phyloP scores from a whole-genome alignment of 176 grass and related monocot species.

The Themeda triandra region DNA sequence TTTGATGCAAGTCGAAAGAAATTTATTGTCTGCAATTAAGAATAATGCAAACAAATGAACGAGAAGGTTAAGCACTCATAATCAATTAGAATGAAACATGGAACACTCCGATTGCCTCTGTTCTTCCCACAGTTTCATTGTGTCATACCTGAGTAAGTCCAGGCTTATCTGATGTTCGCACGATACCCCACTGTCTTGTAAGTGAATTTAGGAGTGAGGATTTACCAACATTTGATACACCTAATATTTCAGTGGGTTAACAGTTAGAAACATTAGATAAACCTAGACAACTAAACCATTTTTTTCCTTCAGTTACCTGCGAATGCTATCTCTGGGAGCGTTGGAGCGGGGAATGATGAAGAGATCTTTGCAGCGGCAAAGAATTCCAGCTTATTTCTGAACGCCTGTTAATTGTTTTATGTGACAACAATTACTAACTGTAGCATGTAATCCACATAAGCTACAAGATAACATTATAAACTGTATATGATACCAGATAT shows the following conservation, averaged over 20 bases:
- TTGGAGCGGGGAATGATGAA: constrained; percentile 80
- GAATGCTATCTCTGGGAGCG: constrained; percentile 93
- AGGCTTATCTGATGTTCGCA: constrained; percentile 91
- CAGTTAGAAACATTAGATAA: background rate
- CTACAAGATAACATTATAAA: background rate
- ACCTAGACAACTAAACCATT: background rate
- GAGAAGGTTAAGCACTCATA: background rate
- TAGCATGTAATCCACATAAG: background rate
- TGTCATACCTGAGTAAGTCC: constrained; percentile 88
- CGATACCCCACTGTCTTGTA: constrained; percentile 97
- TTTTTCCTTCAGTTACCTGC: constrained; percentile 56
- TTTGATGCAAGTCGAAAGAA: constrained; percentile 90
- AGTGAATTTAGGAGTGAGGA: constrained; percentile 91
- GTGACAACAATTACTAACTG: background rate
- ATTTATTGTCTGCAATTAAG: constrained; percentile 72
- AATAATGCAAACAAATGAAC: background rate
- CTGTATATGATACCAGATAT: background rate
- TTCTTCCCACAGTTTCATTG: background rate
- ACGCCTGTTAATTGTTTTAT: constrained; percentile 51
- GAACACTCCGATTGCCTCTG: background rate
- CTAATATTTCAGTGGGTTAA: constrained; percentile 39
- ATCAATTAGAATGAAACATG: constrained; percentile 5
- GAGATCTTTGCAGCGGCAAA: constrained; percentile 89
- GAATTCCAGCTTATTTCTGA: constrained; percentile 94
- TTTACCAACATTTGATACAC: constrained; percentile 93